phyloP scores from a whole-genome alignment of 2,329 filamentous ascomycete genomes.

The Ceratocystis ficicola region DNA sequence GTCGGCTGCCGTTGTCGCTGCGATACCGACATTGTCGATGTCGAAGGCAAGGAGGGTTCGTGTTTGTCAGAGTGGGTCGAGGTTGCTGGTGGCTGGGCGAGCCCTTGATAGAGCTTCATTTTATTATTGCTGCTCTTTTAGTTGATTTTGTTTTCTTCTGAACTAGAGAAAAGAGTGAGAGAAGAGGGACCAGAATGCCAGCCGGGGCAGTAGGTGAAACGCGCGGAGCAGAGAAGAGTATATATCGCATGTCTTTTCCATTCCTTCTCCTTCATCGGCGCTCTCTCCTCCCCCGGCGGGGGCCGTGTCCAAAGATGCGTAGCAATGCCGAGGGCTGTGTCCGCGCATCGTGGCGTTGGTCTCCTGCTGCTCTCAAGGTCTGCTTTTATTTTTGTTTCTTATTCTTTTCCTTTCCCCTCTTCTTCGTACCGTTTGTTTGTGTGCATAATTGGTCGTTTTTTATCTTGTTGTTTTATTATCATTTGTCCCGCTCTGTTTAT shows the following conservation, averaged over 20 bases:
- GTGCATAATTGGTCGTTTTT: not conserved
- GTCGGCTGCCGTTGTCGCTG: constrained; percentile 94
- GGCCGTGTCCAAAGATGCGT: not conserved
- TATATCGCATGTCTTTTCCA: not conserved
- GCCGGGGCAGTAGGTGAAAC: not conserved
- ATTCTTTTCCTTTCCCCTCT: not conserved
- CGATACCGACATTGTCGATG: constrained; percentile 93
- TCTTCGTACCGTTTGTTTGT: not conserved
- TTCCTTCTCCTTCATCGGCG: not conserved
- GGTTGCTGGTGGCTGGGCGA: constrained; percentile 84
- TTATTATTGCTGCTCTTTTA: constrained; percentile 12
- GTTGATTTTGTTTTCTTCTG: constrained; percentile 12
- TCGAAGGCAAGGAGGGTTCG: constrained; percentile 93
- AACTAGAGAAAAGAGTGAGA: constrained; percentile 17
- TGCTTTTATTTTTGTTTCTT: not conserved
- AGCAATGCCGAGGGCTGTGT: not conserved
- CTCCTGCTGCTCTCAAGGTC: not conserved
- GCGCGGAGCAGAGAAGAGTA: not conserved
- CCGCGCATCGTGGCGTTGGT: too few species aligned
- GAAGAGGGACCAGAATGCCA: not conserved
- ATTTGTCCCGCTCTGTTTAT: not conserved
- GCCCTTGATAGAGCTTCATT: constrained; percentile 23
- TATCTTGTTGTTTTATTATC: constrained; percentile 4
- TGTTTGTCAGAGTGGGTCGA: constrained; percentile 96
- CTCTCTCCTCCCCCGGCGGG: too few species aligned